Conservation (phyloP, 192 early-diverging fungal species). For the Phlyctochytrium arcticum region DNA sequence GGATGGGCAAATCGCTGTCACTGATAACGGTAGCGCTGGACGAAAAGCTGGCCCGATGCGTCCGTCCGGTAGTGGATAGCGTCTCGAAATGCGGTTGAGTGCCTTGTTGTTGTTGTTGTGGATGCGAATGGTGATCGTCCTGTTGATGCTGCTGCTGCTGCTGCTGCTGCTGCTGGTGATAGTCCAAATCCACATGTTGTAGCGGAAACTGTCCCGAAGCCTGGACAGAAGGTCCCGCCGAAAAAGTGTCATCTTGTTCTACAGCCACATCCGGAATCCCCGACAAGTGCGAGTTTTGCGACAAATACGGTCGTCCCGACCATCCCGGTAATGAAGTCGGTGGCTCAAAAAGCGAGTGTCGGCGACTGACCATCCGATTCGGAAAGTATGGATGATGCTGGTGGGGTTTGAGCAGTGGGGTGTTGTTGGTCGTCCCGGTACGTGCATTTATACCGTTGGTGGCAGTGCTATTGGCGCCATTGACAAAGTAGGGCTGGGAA, state of each 20-base stretch:
- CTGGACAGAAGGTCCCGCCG: not conserved
- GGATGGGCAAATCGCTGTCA: no score
- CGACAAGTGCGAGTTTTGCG: not conserved
- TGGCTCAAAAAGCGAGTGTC: constrained; percentile 19
- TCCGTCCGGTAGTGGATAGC: not conserved
- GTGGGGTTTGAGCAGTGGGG: not conserved
- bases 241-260: not conserved
- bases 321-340: not conserved
- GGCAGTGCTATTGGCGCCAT: not conserved
- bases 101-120: constrained; percentile 7
- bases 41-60: not conserved
- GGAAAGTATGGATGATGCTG: constrained; percentile 24
- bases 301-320: not conserved
- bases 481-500: not conserved
- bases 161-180: not conserved
- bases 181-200: not conserved
- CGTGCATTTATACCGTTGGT: no score
- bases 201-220: not conserved
- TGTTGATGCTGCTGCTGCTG: constrained; percentile 15
- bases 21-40: not conserved
- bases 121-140: constrained; percentile 4
- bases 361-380: constrained; percentile 3
- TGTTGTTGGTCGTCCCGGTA: no score
- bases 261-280: not conserved
- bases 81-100: not conserved